Base-by-base conservation (phyloP, 2,329 filamentous ascomycete species). In the Bertia moriformis region DNA sequence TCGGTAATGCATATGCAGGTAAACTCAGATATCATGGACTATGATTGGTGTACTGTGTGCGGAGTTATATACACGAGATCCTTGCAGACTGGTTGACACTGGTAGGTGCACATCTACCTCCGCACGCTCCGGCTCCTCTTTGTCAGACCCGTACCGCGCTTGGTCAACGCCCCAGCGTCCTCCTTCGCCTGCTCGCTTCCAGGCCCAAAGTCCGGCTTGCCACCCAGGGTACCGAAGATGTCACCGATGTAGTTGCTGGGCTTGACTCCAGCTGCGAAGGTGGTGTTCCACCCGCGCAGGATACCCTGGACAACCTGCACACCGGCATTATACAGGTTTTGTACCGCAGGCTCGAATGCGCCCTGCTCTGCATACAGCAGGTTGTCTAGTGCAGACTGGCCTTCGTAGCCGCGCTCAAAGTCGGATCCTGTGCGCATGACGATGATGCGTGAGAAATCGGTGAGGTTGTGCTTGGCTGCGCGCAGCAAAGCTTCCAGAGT, bases 401-500 rank as follows among this genome's bases (percentile, higher is more conserved):
- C 66, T 2, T 64, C 59, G 40, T 62, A 67, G 0, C 65, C 67
- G 13, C 70, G 61, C 43, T 73, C 70, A 47, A 73, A 73, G 52
- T 73, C 65, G 0, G 64, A 67, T 7, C 10, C 67, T 1, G 76
- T 75, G 19, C 81, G 68, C 67, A 84, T 73, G 42, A 84, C 56
- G 40, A 85, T 77, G 44, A 81, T 67, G 3, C 81, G 68, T 4
- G 62, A 55, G 54, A 81, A 85, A 52, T 85, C 81, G 3, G 78
- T 69, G 3, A 73, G 49, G 2, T 69, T 66, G 44, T 64, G 61
- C 17, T 69, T 56, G 0, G 74, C 69, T 2, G 67, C 68, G 12
- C 80, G 69, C 15, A 83, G 55, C 19, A 85, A 59, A 4, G 71
- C 78, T 47, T 80, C 77, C 1, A 84, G 66, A 0, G 70, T 71